Evolutionary conservation across 73 alveolate genomes (phyloP).

Genomic region (Paramecium pentaurelia): DNA sequence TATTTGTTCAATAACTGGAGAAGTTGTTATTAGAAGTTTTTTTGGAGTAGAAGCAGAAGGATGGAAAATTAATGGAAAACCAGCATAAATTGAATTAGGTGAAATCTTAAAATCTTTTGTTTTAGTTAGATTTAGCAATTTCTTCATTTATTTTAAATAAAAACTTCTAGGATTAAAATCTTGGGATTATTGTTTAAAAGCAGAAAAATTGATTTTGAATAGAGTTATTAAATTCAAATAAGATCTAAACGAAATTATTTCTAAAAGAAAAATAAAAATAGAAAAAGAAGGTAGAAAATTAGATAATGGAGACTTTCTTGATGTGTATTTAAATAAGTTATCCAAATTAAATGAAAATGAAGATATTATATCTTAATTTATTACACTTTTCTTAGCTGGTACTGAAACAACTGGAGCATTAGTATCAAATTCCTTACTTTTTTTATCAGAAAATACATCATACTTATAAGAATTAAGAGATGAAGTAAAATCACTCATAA

Average conservation of each 20-base stretch:
- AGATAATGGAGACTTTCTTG: neutral
- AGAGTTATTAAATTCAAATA: neutral
- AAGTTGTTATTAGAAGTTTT: neutral
- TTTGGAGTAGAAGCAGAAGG: constrained; percentile 22
- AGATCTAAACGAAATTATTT: neutral
- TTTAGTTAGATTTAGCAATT: neutral
- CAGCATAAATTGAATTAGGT: neutral
- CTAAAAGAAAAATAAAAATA: neutral
- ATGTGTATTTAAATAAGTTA: neutral
- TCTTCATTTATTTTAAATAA: neutral
- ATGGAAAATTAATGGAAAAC: neutral
- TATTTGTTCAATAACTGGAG: constrained; percentile 13
- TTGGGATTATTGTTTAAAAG: neutral
- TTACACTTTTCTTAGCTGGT: constrained; percentile 15
- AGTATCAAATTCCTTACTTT: neutral
- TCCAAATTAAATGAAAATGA: neutral
- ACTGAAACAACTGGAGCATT: constrained; percentile 34
- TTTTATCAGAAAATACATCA: neutral
- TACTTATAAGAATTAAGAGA: neutral
- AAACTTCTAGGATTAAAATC: neutral
- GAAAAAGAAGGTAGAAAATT: neutral
- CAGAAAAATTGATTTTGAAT: neutral
- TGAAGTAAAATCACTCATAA: neutral
- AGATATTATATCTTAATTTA: constrained; percentile 14
- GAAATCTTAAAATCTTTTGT: neutral